Base-by-base conservation (phyloP, 495 filamentous ascomycete species). In the Venustampulla echinocandica region DNA sequence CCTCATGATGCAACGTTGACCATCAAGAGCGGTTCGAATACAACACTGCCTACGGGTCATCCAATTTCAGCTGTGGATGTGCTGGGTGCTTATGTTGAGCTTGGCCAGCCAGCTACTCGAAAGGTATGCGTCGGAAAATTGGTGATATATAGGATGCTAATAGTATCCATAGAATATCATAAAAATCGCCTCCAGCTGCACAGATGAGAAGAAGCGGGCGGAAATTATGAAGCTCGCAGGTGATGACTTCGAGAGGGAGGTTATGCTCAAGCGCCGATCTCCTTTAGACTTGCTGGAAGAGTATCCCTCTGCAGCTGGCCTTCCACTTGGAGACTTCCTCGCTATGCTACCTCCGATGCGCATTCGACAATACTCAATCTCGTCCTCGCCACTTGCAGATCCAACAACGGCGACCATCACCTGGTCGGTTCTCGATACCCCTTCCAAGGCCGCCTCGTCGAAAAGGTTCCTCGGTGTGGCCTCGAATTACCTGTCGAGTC, bases 291-390 rank as follows among this genome's bases (percentile, higher is more conserved):
- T 89, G 2, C 69, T 87, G 1, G 75, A 79, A 47, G 66, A 67
- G 21, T 79, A 77, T 58, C 66, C 77, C 0, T 54, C 65, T 6
- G 64, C 81, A 46, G 57, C 69, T 1, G n/a, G n/a, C n/a, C 60
- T 86, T 0, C 66, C 82, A 0, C 68, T 89, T 27, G 70, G 70
- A 19, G 58, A 69, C 15, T 87, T 81, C 66, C 74, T 89, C 17
- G 62, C 71, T 15, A 78, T 86, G 65, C 74, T 87, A 0, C 81
- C 81, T 0, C 82, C 82, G 0, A 81, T 90, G 74, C 80, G 81
- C 17, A 72, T 81, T 13, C 76, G 85, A 10, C 81, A 85, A 58
- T 90, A 89, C 61, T 84, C 77, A 28, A 87, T 90, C 63, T 88
- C 84, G 13, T 87, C 84, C 0, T 87, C 84, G 0, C 84, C 84